Evolutionary conservation across 2,329 filamentous ascomycete genomes (phyloP), one percentile per base, ranked within the genome.

Genomic region (Colletotrichum spaethianum): DNA sequence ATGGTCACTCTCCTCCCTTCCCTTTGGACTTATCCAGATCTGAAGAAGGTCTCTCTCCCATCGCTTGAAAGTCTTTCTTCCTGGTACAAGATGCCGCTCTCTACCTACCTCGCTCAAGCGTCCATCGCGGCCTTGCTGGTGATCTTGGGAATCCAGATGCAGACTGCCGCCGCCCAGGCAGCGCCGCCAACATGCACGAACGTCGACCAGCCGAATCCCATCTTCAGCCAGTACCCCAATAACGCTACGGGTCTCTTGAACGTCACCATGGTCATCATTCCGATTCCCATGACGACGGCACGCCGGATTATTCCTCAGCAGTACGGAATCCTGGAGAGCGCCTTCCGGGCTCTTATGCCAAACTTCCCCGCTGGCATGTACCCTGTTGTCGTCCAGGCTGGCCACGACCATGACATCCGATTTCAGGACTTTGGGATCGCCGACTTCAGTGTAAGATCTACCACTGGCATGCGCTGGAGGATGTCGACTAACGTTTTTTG

Each of bases 161-260:
- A 62, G 46, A 71, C 73, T 4, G 61, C 64, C 6, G 64, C 71
- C 4, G 62, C 71, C 14, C 66, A 70, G 26, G 31, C 40, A 18
- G 40, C 59, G 16, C 52, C 36, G 52, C 52, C 46, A 16, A 33
- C 70, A 26, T 74, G 73, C 56, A 40, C 44, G 2, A 74, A 62
- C 1, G 62, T 64, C 26, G 73, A 74, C 44, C 73, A 74, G 67
- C 60, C 73, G 28, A 90, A 90, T 70, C 85, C 86, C 6, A 84
- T 89, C 73, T 83, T 83, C 3, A 78, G 81, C 6, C 68, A 81
- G 26, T 88, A 87, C 70, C 86, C 86, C 2, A 79, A 81, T 38
- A 82, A 84, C 36, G 82, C 85, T 16, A 89, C 86, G 0, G 88
- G 88, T 3, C 86, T 86, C 0, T 78, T 90, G 31, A 90, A 90